Conservation (phyloP, 2,329 filamentous ascomycete genomes). For the Penicillium janthinellum region DNA sequence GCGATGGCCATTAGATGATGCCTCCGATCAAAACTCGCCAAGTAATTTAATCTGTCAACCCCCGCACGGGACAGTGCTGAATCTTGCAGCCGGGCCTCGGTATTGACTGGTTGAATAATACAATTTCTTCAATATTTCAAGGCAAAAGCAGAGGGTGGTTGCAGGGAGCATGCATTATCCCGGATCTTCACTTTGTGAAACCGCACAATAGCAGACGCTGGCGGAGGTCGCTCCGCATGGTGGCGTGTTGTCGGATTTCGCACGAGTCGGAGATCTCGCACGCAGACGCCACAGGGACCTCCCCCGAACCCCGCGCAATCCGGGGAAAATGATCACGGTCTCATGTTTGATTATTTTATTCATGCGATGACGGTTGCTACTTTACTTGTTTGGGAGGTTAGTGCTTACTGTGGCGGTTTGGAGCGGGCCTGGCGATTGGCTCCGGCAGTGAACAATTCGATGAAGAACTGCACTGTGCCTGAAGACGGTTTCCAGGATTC, state of each 20-base stretch:
- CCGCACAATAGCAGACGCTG: background rate
- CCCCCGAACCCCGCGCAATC: background rate
- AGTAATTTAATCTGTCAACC: background rate
- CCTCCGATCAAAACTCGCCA: background rate
- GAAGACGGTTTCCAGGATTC: background rate
- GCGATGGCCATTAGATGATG: background rate
- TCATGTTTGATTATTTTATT: background rate
- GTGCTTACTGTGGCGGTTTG: background rate
- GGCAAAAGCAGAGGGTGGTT: background rate
- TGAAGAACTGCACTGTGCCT: background rate
- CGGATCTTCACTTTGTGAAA: background rate
- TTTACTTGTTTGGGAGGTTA: background rate
- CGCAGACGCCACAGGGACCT: background rate
- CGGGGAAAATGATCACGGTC: background rate
- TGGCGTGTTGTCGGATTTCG: background rate
- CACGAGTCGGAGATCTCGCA: constrained; percentile 1
- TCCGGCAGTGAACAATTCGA: background rate
- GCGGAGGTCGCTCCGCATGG: constrained; percentile 1
- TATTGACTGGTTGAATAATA: too few relatives aligned
- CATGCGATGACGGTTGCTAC: background rate
- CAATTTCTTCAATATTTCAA: background rate
- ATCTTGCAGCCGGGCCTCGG: background rate
- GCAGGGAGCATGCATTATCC: background rate
- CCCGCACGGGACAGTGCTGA: background rate
- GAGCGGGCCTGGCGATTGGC: background rate